Base-by-base conservation (phyloP, 768 basidiomycete species). In the Tylopilus plumbeoviolaceoides region DNA sequence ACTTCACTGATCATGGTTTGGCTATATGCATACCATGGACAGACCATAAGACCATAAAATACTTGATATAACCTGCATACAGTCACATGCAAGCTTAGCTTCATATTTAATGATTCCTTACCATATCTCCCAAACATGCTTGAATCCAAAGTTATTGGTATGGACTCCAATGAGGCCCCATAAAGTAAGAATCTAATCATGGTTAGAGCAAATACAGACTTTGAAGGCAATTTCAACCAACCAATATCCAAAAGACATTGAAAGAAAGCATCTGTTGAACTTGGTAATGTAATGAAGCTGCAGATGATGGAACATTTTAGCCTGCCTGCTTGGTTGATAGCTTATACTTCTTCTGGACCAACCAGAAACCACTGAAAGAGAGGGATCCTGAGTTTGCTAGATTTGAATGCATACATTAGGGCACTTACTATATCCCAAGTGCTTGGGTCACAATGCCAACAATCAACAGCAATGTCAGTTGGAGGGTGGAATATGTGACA, bases 1-100 rank as follows among this genome's bases (percentile, higher is more conserved):
- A 90, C 86, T 58, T 90, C 85, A 64, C 81, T 85, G 54, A 89
- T 89, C 88, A 89, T 85, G 1, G 85, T 89, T 66, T 88, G 85
- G 63, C 86, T 87, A 62, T 88, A 87, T 41, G 87, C 85, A 63
- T 87, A 89, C 85, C 86, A 88, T 4, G 86, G 86, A 58, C 86
- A 87, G 4, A 87, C 83, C 78, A 86, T 75, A 27, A 89, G 69
- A 15, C 85, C 86, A 59, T 84, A 87, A 62, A 79, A 85, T 11
- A 75, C 83, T 59, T 87, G 85, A 61, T 85, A 87, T 28, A 80
- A 56, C 85, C 85, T 86, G 50, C 1, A 35, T 15, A 43, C 20
- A 36, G 46, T 8, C 3, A 36, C 28, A 44, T 47, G 46, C 27
- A n/a, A 43, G 44, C 6, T 17, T 10, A 9, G 14, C 28, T 18